Base-by-base conservation (phyloP, 2,329 filamentous ascomycete species). In the Tolypocladium ovalisporum region DNA sequence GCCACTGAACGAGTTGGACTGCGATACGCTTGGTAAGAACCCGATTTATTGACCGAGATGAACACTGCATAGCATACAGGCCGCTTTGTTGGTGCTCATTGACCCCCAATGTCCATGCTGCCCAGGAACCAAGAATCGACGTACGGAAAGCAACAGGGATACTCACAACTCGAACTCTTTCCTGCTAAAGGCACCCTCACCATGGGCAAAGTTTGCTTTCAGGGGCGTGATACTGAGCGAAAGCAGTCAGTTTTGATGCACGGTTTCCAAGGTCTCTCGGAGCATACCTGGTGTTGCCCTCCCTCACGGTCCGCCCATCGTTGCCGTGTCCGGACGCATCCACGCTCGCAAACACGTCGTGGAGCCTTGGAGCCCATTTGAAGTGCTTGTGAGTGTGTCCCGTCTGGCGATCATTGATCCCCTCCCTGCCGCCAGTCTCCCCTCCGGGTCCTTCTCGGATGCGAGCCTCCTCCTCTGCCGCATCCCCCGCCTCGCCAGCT, bases 191-290 rank as follows among this genome's bases (percentile, higher is more conserved):
- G 85, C 79, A 60, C 82, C 76, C 42, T 78, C 73, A 13, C 82
- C 80, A 70, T 93, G 90, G 82, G 89, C 91, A 71, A 97, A 99
- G 72, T 96, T 97, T 47, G 93, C 92, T 71, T 89, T 89, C 63
- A 97, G 73, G 17, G 93, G 90, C 4, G 94, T 97, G 57, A 99
- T 85, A 71, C 91, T 96, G 66, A 4, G 36, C 22, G 19, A 42
- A 3, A 22, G 51, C 4, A n/a, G 47, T 61, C 35, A 65, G 52
- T 36, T 6, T 44, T 34, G 49, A 54, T 52, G 32, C 4, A 37
- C 42, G 13, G 19, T 17, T 19, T n/a, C 29, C 51, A 36, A 9
- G 10, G 17, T 8, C 12, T 19, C 39, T 13, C n/a, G 17, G 35
- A 73, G 9, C 77, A 65, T 74, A 90, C 89, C 89, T 94, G 15